Base-by-base conservation (phyloP, 2,329 filamentous ascomycete species). In the Verticillium albo-atrum region DNA sequence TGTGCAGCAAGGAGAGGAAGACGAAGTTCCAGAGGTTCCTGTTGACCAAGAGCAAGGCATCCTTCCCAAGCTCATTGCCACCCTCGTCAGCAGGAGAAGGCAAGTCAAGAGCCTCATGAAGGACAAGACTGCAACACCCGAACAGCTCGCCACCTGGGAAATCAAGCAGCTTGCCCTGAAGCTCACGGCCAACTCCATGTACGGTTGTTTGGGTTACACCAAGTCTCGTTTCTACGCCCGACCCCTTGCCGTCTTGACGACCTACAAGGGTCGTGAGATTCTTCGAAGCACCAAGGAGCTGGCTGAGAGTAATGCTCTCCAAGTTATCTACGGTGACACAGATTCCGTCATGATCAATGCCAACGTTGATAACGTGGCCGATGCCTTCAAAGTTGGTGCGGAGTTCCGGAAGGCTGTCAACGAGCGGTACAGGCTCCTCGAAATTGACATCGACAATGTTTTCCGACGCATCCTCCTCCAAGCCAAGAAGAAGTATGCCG, bases 271-370 rank as follows among this genome's bases (percentile, higher is more conserved):
- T 60, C 92, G 95, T 79, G 95, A 99, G 78, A 98, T 99, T 84
- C 81, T 99, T 61, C 87, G 91, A 64, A 96, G 91, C 71, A 99
- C 95, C 59, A 99, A 98, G 74, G 93, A 96, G 58, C 84, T 99
- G 62, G 95, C 95, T 10, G 95, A 99, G 75, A 91, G 87, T 68
- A 93, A 90, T 66, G 89, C 92, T 61, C 83, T 99, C 30, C 90
- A 95, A 69, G 95, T 99, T 72, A 98, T 99, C 64, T 99, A 99
- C 68, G 95, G 95, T 78, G 95, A 99, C 76, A 99, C 95, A 14
- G 95, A 99, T 75, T 99, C 95, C 9, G 95, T 99, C 76, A 99
- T 99, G 95, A 98, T 99, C 80, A 99, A 99, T 71, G 96, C 95
- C 64, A 98, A 98, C 70, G 92, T 95, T 58, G 91, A 97, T 75